Conservation (phyloP, 129 eudicot species). For the Helianthus annuus region DNA sequence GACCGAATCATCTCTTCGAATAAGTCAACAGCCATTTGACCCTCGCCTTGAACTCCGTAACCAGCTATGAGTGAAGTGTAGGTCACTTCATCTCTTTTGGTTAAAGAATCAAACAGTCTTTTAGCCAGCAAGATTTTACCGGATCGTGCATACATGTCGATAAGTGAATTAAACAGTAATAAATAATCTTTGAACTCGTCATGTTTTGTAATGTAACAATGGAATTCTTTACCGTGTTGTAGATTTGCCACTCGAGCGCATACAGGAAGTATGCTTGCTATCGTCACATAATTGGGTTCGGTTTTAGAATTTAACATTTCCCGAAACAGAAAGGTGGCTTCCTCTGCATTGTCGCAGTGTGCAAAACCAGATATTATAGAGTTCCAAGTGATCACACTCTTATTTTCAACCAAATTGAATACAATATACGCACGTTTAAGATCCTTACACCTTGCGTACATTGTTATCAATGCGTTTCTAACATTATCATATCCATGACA, state of each 20-base stretch:
- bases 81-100: conserved; percentile 53
- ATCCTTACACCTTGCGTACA: conserved; percentile 65
- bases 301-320: conserved; percentile 47
- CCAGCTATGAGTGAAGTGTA: conserved; percentile 72
- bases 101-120: conserved; percentile 49
- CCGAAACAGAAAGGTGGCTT: conserved; percentile 55
- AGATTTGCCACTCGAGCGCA: conserved; percentile 68
- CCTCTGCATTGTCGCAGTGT: conserved; percentile 46
- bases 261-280: conserved; percentile 66
- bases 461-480: conserved; percentile 49
- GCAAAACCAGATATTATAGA: conserved; percentile 68
- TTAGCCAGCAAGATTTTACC: conserved; percentile 50
- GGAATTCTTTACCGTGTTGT: conserved; percentile 64
- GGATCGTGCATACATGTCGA: conserved; percentile 68
- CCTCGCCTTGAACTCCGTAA: conserved; percentile 61
- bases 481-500: conserved; percentile 44
- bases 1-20: conserved; percentile 56
- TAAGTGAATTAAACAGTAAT: conserved; percentile 52
- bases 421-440: conserved; percentile 46
- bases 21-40: conserved; percentile 40
- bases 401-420: conserved; percentile 38
- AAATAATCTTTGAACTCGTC: conserved; percentile 40
- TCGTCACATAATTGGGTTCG: conserved; percentile 55
- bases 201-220: conserved; percentile 48
- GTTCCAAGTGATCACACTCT: conserved; percentile 53